These are phyloP conservation scores for Eleusine coracana DNA, from an alignment of 176 grass and related monocot genomes.

Conservation along the genomic window DNA sequence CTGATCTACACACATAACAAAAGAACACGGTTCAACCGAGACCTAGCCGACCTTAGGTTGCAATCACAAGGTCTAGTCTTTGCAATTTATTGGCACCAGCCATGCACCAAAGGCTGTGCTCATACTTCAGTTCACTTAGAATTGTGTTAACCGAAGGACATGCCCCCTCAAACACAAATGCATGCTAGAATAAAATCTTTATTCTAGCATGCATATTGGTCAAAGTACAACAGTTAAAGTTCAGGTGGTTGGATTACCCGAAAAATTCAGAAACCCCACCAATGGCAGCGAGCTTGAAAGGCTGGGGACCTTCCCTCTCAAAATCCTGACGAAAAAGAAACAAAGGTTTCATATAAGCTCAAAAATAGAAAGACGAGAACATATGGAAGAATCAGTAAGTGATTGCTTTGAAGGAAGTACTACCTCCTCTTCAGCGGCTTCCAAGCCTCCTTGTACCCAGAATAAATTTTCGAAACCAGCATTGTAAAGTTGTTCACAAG, in stretches of 20 bases:
- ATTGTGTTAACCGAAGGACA: too few relatives aligned
- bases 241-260: slow-evolving; percentile 50
- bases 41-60: too few relatives aligned
- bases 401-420: not conserved
- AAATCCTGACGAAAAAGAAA: slow-evolving; percentile 60
- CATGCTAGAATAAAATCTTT: not conserved
- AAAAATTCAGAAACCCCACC: slow-evolving; percentile 96
- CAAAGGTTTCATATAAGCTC: not conserved
- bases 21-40: too few relatives aligned
- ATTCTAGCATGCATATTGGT: slow-evolving; percentile 1
- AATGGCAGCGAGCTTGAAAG: slow-evolving; percentile 92
- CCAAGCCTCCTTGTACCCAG: slow-evolving; percentile 95
- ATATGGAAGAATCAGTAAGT: not conserved
- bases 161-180: too few relatives aligned
- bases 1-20: too few relatives aligned
- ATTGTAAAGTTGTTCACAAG: slow-evolving; percentile 84
- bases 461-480: slow-evolving; percentile 91
- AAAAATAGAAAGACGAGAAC: not conserved
- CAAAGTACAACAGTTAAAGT: not conserved
- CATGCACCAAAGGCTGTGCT: too few relatives aligned
- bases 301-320: slow-evolving; percentile 75
- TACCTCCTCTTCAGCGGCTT: slow-evolving; percentile 98
- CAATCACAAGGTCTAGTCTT: too few relatives aligned
- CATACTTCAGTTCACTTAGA: too few relatives aligned
- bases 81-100: too few relatives aligned